Base-by-base conservation (phyloP, 1,139 yeast species). In the Saccharomycopsis hybrid region DNA sequence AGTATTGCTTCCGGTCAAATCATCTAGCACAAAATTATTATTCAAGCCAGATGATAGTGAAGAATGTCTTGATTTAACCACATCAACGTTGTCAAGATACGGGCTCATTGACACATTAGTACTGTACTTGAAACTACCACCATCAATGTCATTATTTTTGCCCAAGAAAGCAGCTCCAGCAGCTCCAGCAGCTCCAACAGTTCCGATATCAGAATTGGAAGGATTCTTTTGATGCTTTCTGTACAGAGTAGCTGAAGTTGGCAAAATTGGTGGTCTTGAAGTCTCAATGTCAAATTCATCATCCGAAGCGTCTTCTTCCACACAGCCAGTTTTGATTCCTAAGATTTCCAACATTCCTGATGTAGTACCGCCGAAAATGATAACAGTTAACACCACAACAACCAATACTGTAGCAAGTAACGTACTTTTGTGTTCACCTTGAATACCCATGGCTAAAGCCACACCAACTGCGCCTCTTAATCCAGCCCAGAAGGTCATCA, bases 401-500 rank as follows among this genome's bases (percentile, higher is more conserved):
- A 94, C 97, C 49, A 94, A 71, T 1, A 94, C 97, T 0, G 98
- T 94, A 1, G 98, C 98, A 53, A 92, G 70, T 49, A 94, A 69
- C 0, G 96, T 82, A 66, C 85, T 83, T 57, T 92, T 94, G 50
- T 88, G 83, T 62, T 90, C 97, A 54, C 98, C 98, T 66, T 87
- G 95, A 46, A 94, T 71, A 2, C 98, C 98, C 80, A 95, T 90
- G 0, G 98, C 98, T 60, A 94, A 75, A 0, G 98, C 99, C 2
- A 94, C 99, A 57, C 99, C 99, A 36, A 94, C 99, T 1, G 99
- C 99, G 53, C 99, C 99, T 62, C 99, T 76, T 54, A 94, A 73
- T 3, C 99, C 99, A 1, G 98, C 98, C 99, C 99, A 94, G 66
- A 94, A 94, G 45, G 94, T 87, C 98, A 94, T 92, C 88, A 90